Percentiles rank a stretch among this genome's conserved stretches.
Conservation (phyloP, 108 stramenopile genomes). For the Parietichytrium sp. region DNA sequence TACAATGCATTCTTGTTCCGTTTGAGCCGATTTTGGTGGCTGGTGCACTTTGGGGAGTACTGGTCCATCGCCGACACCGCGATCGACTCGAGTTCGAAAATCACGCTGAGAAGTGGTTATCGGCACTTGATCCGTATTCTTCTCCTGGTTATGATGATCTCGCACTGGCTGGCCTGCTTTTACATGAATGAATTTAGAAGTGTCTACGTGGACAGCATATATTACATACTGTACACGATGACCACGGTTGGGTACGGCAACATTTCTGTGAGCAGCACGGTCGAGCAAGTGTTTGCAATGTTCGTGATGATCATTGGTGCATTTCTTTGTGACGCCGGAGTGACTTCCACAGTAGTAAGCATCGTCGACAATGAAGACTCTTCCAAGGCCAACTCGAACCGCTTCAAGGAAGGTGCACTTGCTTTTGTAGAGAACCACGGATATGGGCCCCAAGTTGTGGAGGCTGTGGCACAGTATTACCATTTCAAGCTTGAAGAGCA, state of each 20-base stretch:
- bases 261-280: slow-evolving; percentile 52
- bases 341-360: slow-evolving; percentile 62
- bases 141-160: not conserved
- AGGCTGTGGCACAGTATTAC: not conserved
- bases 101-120: not conserved
- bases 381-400: not conserved
- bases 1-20: not conserved
- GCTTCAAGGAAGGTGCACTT: not conserved
- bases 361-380: slow-evolving; percentile 57
- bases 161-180: slow-evolving; percentile 42
- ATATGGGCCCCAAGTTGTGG: not conserved
- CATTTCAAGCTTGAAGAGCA: not conserved
- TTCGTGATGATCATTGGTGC: slow-evolving; percentile 63
- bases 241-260: slow-evolving; percentile 67
- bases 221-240: slow-evolving; percentile 34
- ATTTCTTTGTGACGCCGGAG: slow-evolving; percentile 67
- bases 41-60: not conserved
- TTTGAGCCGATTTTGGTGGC: not conserved
- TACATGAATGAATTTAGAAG: slow-evolving; percentile 44
- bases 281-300: slow-evolving; percentile 61
- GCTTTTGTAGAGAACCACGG: not conserved
- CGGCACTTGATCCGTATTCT: slow-evolving; percentile 15
- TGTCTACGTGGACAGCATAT: not conserved
- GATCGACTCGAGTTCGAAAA: not conserved
- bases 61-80: not conserved